Base-by-base conservation (phyloP, 2,329 filamentous ascomycete genomes). In the Epichloe glyceriae region DNA sequence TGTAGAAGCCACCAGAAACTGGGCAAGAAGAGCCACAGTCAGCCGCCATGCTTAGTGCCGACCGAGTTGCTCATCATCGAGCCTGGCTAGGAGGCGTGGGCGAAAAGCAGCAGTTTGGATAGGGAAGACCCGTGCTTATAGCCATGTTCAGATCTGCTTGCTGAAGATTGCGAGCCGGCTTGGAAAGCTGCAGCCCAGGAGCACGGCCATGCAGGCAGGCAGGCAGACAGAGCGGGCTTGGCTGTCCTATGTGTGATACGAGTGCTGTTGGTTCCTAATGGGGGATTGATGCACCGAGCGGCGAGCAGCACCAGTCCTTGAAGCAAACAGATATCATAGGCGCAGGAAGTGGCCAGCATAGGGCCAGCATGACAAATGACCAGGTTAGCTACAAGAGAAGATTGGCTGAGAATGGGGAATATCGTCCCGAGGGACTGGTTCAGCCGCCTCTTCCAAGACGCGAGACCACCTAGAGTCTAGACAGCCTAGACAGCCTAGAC, bases 1-100 rank as follows among this genome's bases (percentile, higher is more conserved):
- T 54, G 50, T 71, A 66, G 53, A 70, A 72, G 50, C 65, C 67
- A 41, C 58, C 59, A 35, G 58, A 53, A 41, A 64, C 61, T 47
- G 66, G 67, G 52, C 68, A 71, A 46, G 57, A 58, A n/a, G 58
- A 59, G 50, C 61, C 62, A 57, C 68, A 69, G 55, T 62, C 60
- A 52, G 57, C 61, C 56, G 65, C 59, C 68, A 70, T 70, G 38
- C 49, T 61, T 55, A 50, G 41, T 44, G 50, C 47, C 58, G 46
- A 54, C 55, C 52, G 52, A 55, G 46, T 47, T 54, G 50, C 39
- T 61, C 62, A 63, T 63, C 14, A 54, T 56, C 33, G 30, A 57
- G 51, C 53, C 53, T 54, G 52, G 53, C 41, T 47, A 50, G 38
- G 40, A 37, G 37, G 47, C 37, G 41, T 48, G 20, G 39, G 39